phyloP scores from a whole-genome alignment of 2,329 filamentous ascomycete species.

The Ceratocystis ficicola region DNA sequence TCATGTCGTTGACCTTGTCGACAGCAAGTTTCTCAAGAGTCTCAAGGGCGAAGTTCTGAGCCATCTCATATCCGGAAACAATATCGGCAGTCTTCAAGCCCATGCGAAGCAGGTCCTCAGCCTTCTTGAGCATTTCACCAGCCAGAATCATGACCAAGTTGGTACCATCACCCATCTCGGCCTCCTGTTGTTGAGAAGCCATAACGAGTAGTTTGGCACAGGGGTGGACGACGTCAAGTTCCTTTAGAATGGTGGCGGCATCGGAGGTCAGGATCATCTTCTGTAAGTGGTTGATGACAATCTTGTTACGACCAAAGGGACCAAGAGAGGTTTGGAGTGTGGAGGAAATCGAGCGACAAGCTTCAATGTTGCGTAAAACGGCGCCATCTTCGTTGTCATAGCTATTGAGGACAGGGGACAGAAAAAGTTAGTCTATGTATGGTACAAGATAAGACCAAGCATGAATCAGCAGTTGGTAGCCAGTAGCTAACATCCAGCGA shows the following conservation, averaged over 20 bases:
- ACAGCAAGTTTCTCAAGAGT: slow-evolving; percentile 78
- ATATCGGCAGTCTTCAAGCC: slow-evolving; percentile 98
- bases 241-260: slow-evolving; percentile 89
- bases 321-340: slow-evolving; percentile 96
- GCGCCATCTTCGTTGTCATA: slow-evolving; percentile 99
- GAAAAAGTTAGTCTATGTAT: slow-evolving; percentile 12
- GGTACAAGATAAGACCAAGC: not conserved
- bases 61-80: slow-evolving; percentile 88
- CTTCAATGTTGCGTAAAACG: slow-evolving; percentile 95
- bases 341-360: slow-evolving; percentile 86
- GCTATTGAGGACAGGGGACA: slow-evolving; percentile 38
- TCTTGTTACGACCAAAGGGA: slow-evolving; percentile 97
- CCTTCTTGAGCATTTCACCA: slow-evolving; percentile 90
- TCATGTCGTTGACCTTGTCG: slow-evolving; percentile 78
- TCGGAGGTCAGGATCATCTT: slow-evolving; percentile 99
- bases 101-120: slow-evolving; percentile 91
- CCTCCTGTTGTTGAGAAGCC: slow-evolving; percentile 97
- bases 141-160: slow-evolving; percentile 95
- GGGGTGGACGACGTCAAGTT: slow-evolving; percentile 96
- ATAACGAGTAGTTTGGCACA: slow-evolving; percentile 96
- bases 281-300: slow-evolving; percentile 98
- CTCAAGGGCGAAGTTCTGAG: slow-evolving; percentile 76
- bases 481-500: no score
- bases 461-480: slow-evolving; percentile 14
- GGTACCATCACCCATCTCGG: slow-evolving; percentile 97